Base-by-base conservation (phyloP, 2,329 filamentous ascomycete species). In the Fusarium lateritium region DNA sequence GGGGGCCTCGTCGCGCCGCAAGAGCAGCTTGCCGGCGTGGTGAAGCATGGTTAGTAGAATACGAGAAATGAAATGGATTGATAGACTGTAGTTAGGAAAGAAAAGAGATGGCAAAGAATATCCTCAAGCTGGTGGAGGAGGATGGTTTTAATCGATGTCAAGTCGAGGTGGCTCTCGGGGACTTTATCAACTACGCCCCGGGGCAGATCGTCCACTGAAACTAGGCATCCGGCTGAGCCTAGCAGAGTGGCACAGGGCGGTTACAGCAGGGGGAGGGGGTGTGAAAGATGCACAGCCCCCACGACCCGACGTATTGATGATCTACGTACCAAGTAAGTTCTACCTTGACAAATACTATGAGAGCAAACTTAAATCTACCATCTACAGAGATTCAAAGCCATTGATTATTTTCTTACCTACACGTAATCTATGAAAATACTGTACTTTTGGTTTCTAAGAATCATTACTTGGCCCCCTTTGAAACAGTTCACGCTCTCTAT, bases 1-100 rank as follows among this genome's bases (percentile, higher is more conserved):
- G 22, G 61, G 46, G 49, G 69, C 62, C 52, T 78, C 71, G 60
- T 77, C 81, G 68, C 83, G 78, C 74, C 77, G 81, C 55, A 62
- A 44, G 40, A 75, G 66, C 51, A 65, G 45, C 19, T 45, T 56
- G 26, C 57, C 47, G 22, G 70, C 60, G 39, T 70, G 47, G 38
- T 57, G 56, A 43, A 74, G 53, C 73, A 75, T 75, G 56, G 22
- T 33, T 50, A 13, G 15, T 24, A 42, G 22, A 44, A 4, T 3
- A 56, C 15, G n/a, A 42, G 33, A 39, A 11, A 42, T 39, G 26
- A 31, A 38, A 51, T 36, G 33, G 28, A 28, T 28, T 42, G 28
- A 52, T 34, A 56, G 22, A 34, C 13, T n/a, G 22, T 24, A 28
- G 8, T 52, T 34, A 34, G 26, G 34, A 42, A 43, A 13, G 22